Conservation (phyloP, 768 basidiomycete species). For the Suillus sp. region DNA sequence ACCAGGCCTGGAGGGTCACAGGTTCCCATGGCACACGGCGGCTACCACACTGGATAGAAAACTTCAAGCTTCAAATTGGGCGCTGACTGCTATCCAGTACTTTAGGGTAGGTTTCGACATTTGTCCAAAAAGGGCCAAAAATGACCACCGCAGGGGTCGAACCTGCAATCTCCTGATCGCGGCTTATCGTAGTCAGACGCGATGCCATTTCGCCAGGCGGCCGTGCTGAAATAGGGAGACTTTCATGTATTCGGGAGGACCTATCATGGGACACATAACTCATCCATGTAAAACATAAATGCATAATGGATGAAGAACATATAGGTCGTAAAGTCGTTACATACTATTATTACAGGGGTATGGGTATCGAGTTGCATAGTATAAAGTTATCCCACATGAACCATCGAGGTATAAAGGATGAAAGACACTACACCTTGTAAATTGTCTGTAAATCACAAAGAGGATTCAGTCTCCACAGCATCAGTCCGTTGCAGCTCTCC, state of each 20-base stretch:
- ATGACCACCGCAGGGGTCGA: conserved; percentile 44
- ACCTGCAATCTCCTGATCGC: conserved; percentile 42
- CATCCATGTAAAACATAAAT: background rate
- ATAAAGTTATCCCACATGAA: background rate
- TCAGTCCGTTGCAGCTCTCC: background rate
- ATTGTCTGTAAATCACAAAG: background rate
- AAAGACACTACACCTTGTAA: background rate
- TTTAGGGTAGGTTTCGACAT: background rate
- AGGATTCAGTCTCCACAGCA: background rate
- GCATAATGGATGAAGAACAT: background rate
- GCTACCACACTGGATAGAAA: no score
- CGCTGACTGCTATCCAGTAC: background rate
- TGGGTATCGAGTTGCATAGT: background rate
- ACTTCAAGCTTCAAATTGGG: no score
- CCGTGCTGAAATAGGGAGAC: conserved; percentile 31
- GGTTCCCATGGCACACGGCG: no score
- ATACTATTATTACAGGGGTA: background rate
- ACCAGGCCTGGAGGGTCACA: no score
- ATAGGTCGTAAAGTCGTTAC: background rate
- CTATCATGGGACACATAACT: background rate
- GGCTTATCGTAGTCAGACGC: conserved; percentile 81
- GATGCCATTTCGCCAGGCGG: conserved; percentile 94
- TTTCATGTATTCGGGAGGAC: background rate
- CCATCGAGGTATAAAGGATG: background rate
- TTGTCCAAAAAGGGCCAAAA: background rate